phyloP scores from a whole-genome alignment of 805 yeast species.

The Yamadazyma insecticola region DNA sequence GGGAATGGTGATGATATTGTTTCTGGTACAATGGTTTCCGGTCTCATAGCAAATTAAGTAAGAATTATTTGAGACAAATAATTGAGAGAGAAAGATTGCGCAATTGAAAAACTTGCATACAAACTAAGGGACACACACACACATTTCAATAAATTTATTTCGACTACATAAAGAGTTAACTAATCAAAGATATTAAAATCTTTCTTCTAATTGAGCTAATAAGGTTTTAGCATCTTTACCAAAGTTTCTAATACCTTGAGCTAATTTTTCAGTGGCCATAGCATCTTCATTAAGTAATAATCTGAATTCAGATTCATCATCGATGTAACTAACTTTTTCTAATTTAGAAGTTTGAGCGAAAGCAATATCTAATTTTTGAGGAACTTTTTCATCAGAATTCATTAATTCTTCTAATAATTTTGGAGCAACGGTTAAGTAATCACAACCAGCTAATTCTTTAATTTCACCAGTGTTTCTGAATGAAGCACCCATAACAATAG shows the following conservation, averaged over 20 bases:
- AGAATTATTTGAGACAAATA: no score
- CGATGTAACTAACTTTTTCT: constrained; percentile 71
- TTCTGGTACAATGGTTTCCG: background rate
- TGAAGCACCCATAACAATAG: constrained; percentile 99
- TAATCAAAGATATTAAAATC: constrained; percentile 36
- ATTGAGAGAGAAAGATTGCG: no score
- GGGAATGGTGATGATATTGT: constrained; percentile 53
- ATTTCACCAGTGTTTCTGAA: constrained; percentile 97
- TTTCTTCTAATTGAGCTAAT: constrained; percentile 58
- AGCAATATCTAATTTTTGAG: constrained; percentile 71
- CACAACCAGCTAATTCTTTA: constrained; percentile 95
- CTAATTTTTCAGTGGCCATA: constrained; percentile 96
- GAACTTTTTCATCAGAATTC: constrained; percentile 74
- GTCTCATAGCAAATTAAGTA: constrained; percentile 1
- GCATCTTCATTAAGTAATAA: constrained; percentile 90
- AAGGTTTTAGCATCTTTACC: constrained; percentile 89
- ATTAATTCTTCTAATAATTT: constrained; percentile 81
- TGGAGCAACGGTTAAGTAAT: constrained; percentile 93
- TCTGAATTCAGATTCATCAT: constrained; percentile 89
- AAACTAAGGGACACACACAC: no score
- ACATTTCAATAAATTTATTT: no score
- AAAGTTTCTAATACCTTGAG: constrained; percentile 97
- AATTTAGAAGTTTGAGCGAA: constrained; percentile 50
- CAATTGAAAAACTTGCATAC: no score
- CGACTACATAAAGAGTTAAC: no score